Percentiles rank a stretch among this genome's conserved stretches.
Evolutionary conservation across 2,329 filamentous ascomycete species (phyloP).

Genomic region (Escovopsis sp.): DNA sequence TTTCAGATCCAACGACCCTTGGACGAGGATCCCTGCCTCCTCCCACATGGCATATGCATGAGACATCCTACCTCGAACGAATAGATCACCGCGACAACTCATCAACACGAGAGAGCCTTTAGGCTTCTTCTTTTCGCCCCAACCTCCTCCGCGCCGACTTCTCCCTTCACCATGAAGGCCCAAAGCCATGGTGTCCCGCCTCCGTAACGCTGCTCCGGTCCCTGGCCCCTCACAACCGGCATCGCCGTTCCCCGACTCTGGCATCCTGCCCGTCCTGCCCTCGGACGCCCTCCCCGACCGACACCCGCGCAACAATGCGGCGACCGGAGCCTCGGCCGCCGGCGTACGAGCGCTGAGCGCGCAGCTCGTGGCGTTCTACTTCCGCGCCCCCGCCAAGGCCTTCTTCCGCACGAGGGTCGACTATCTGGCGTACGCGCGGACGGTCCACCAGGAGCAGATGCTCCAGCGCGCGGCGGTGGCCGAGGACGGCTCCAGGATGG

Average conservation of each 20-base stretch:
- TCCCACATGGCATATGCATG: too few relatives aligned
- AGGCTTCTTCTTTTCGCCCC: background rate
- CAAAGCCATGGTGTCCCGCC: slow-evolving; percentile 21
- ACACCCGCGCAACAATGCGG: slow-evolving; percentile 37
- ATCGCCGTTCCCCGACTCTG: slow-evolving; percentile 14
- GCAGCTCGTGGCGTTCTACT: slow-evolving; percentile 80
- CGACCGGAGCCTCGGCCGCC: slow-evolving; percentile 68
- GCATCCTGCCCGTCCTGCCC: slow-evolving; percentile 32
- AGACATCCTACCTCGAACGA: too few relatives aligned
- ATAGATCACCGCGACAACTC: too few relatives aligned
- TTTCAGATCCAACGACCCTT: too few relatives aligned
- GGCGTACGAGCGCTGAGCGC: slow-evolving; percentile 71
- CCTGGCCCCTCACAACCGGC: background rate
- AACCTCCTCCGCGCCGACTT: background rate
- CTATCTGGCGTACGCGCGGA: slow-evolving; percentile 50
- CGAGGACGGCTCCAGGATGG: slow-evolving; percentile 19
- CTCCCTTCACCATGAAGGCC: slow-evolving; percentile 14
- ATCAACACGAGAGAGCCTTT: background rate
- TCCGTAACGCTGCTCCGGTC: slow-evolving; percentile 17
- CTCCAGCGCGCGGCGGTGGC: slow-evolving; percentile 22
- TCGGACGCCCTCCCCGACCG: slow-evolving; percentile 28
- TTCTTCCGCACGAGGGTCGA: slow-evolving; percentile 87
- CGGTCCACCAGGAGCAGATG: slow-evolving; percentile 28
- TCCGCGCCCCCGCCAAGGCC: slow-evolving; percentile 77
- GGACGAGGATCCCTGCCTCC: too few relatives aligned